Evolutionary conservation across 306 rosid genomes (phyloP).

Genomic region (Nissolia schottii): DNA sequence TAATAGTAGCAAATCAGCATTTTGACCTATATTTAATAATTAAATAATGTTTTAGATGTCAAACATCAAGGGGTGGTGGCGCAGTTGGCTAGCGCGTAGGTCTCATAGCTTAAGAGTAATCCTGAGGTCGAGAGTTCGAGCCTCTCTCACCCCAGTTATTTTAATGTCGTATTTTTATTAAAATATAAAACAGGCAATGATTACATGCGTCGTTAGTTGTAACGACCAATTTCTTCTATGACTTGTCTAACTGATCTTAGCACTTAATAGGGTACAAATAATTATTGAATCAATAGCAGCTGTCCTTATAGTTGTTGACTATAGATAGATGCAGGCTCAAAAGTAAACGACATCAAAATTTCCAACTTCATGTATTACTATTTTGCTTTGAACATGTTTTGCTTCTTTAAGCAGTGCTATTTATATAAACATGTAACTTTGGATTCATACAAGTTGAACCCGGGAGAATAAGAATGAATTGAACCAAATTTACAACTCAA

Average conservation of each 20-base stretch:
- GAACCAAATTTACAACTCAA: slow-evolving; percentile 35
- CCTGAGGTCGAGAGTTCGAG: slow-evolving; percentile 82
- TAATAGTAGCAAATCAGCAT: no score
- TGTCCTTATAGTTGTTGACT: background rate
- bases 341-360: background rate
- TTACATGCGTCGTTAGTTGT: background rate
- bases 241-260: background rate
- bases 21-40: no score
- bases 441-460: slow-evolving; percentile 27
- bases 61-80: slow-evolving; percentile 49
- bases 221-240: background rate
- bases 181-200: background rate
- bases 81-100: slow-evolving; percentile 88
- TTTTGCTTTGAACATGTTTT: slow-evolving; percentile 17
- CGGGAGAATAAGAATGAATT: slow-evolving; percentile 12
- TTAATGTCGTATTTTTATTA: no score
- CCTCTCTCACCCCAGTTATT: slow-evolving; percentile 52
- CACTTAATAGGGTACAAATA: background rate
- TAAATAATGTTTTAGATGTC: no score
- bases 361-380: slow-evolving; percentile 19
- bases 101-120: slow-evolving; percentile 62
- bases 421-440: slow-evolving; percentile 23
- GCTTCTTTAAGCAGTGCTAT: slow-evolving; percentile 16
- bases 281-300: background rate
- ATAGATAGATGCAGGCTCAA: background rate